Evolutionary conservation across 345 rosid genomes (phyloP).

Genomic region (Dipteronia sinensis): DNA sequence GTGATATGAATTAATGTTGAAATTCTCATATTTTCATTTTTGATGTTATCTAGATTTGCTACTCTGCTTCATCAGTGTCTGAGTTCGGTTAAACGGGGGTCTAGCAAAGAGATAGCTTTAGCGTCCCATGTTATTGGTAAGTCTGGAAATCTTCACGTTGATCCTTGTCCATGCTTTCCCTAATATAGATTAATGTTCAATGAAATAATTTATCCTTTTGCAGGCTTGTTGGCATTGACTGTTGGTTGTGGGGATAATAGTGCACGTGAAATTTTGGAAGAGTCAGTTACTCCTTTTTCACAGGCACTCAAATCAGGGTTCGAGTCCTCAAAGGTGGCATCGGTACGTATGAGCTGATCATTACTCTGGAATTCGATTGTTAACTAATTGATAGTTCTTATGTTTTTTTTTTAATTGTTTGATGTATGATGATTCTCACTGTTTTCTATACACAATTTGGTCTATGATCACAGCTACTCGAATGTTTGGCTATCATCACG

Average conservation of each 20-base stretch:
- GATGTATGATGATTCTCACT: not conserved
- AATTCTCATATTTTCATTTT: slow-evolving; percentile 11
- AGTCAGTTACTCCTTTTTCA: slow-evolving; percentile 57
- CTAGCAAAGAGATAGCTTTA: slow-evolving; percentile 66
- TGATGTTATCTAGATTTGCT: slow-evolving; percentile 56
- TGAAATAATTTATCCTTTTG: slow-evolving; percentile 17
- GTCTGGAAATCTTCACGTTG: slow-evolving; percentile 17
- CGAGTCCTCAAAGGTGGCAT: slow-evolving; percentile 49
- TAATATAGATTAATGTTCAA: not conserved
- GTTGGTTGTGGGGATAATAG: slow-evolving; percentile 66
- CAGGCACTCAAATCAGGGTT: slow-evolving; percentile 69
- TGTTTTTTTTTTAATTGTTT: not conserved
- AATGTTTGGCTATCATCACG: slow-evolving; percentile 81
- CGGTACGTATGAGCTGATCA: slow-evolving; percentile 40
- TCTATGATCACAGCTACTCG: slow-evolving; percentile 52
- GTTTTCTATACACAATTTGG: slow-evolving; percentile 6
- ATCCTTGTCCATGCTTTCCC: not conserved
- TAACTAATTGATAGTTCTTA: not conserved
- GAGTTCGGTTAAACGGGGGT: slow-evolving; percentile 69
- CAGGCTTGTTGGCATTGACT: slow-evolving; percentile 86
- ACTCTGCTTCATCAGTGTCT: slow-evolving; percentile 79
- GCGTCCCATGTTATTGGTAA: slow-evolving; percentile 79
- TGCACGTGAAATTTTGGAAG: slow-evolving; percentile 68
- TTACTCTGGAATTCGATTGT: slow-evolving; percentile 9
- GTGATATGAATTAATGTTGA: not conserved